Conservation (phyloP, 257 asterid species). For the Solanum commersonii region DNA sequence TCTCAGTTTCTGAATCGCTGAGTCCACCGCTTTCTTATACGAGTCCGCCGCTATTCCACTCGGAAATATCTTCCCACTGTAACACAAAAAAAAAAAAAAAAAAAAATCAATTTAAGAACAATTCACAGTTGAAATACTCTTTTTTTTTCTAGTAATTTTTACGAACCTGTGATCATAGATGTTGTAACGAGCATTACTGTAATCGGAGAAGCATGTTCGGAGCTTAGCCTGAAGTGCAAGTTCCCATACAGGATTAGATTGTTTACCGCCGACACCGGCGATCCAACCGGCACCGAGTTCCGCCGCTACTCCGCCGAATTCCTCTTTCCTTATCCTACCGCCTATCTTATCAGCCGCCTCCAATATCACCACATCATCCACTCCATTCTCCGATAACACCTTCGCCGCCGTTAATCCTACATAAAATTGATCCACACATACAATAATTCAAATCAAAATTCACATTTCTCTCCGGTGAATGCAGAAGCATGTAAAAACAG, state of each 20-base stretch:
- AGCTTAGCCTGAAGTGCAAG: conserved; percentile 58
- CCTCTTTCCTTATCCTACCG: conserved; percentile 74
- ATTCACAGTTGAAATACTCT: not conserved
- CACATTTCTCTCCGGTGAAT: not conserved
- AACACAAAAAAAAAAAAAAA: not conserved
- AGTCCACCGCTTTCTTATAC: conserved; percentile 77
- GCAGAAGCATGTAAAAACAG: not conserved
- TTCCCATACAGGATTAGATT: conserved; percentile 84
- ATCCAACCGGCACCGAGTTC: conserved; percentile 99
- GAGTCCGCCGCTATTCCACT: conserved; percentile 76
- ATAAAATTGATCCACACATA: not conserved
- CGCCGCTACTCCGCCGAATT: conserved; percentile 75
- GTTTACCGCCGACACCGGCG: conserved; percentile 90
- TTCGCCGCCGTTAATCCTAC: conserved; percentile 85
- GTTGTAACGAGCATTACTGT: conserved; percentile 80
- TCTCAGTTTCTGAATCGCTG: conserved; percentile 56
- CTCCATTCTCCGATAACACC: conserved; percentile 68
- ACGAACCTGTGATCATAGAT: conserved; percentile 73
- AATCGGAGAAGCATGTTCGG: conserved; percentile 86
- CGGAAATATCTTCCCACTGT: conserved; percentile 81
- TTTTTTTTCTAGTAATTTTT: not conserved
- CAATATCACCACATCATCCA: conserved; percentile 57
- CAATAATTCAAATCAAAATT: not conserved
- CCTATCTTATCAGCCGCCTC: conserved; percentile 86
- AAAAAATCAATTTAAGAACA: not conserved